phyloP scores from a whole-genome alignment of 2,329 filamentous ascomycete species.

The Fusarium paranaense region DNA sequence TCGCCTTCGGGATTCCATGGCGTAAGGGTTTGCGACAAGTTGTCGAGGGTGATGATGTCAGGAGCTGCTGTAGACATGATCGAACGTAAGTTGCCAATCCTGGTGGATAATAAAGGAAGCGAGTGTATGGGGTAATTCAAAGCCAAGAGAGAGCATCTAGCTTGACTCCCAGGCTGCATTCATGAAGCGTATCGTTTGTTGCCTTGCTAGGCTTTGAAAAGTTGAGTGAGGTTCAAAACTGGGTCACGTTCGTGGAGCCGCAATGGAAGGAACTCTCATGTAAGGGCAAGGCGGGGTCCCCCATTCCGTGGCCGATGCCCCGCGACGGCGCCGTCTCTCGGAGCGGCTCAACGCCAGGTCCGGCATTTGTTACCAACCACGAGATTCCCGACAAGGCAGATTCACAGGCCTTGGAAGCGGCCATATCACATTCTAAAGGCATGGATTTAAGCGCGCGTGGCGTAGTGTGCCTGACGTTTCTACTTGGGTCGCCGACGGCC shows the following conservation, averaged over 20 bases:
- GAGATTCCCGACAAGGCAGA: neutral
- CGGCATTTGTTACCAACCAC: slow-evolving; percentile 3
- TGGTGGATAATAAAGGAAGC: neutral
- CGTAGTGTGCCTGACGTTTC: slow-evolving; percentile 1
- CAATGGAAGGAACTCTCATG: slow-evolving; percentile 8
- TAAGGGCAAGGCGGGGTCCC: slow-evolving; percentile 19
- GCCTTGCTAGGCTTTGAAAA: neutral
- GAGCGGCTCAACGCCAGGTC: slow-evolving; percentile 11
- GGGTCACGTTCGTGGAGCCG: slow-evolving; percentile 17
- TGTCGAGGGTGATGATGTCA: slow-evolving; percentile 64
- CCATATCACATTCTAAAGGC: neutral
- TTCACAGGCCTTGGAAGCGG: neutral
- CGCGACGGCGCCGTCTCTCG: slow-evolving; percentile 24
- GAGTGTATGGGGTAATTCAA: neutral
- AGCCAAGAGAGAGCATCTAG: neutral
- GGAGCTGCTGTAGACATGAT: slow-evolving; percentile 47
- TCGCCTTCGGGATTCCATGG: slow-evolving; percentile 59
- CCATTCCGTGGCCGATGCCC: slow-evolving; percentile 23
- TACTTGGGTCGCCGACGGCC: slow-evolving; percentile 4
- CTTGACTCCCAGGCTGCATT: neutral
- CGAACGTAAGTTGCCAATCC: neutral
- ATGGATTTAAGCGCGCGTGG: slow-evolving; percentile 4
- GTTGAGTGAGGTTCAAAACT: slow-evolving; percentile 20
- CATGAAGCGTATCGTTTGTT: neutral
- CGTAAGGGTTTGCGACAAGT: slow-evolving; percentile 61